Percentiles rank a stretch among this genome's conserved stretches.
phyloP scores from a whole-genome alignment of 2,329 filamentous ascomycete genomes.

The Fusarium coicis region DNA sequence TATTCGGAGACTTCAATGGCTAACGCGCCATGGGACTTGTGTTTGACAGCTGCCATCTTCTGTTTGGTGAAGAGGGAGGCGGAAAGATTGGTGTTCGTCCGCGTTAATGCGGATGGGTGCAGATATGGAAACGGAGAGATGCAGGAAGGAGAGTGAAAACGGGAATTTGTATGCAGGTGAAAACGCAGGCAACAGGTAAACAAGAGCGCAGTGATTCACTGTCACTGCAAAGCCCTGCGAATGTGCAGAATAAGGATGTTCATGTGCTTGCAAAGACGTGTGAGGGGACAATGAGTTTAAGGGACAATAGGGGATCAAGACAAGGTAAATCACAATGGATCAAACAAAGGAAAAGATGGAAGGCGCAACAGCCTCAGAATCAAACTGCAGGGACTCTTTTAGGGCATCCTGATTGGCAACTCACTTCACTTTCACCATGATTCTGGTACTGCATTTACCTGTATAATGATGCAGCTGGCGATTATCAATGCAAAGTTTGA shows the following conservation, averaged over 20 bases:
- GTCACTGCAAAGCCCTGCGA: not conserved
- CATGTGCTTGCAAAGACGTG: not conserved
- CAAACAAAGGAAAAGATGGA: not conserved
- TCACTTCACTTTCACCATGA: not conserved
- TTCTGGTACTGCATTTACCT: not conserved
- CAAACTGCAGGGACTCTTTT: not conserved
- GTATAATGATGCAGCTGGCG: not conserved
- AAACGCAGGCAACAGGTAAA: not conserved
- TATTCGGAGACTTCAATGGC: not conserved
- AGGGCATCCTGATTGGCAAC: not conserved
- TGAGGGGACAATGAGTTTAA: not conserved
- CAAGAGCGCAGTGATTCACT: not conserved
- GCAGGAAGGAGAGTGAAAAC: not conserved
- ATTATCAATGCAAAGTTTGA: not conserved
- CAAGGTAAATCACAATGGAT: not conserved
- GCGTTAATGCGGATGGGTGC: not conserved
- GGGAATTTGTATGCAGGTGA: not conserved
- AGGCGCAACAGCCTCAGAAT: not conserved
- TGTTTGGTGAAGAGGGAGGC: not conserved
- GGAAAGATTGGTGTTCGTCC: not conserved
- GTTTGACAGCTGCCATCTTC: not conserved
- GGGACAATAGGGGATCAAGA: no score
- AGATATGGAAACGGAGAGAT: not conserved
- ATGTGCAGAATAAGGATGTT: not conserved
- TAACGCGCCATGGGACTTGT: not conserved